Percentiles rank a stretch among this genome's conserved stretches.
Evolutionary conservation across 148 eudicot genomes (phyloP).

Genomic region (Vaccinium corymbosum): DNA sequence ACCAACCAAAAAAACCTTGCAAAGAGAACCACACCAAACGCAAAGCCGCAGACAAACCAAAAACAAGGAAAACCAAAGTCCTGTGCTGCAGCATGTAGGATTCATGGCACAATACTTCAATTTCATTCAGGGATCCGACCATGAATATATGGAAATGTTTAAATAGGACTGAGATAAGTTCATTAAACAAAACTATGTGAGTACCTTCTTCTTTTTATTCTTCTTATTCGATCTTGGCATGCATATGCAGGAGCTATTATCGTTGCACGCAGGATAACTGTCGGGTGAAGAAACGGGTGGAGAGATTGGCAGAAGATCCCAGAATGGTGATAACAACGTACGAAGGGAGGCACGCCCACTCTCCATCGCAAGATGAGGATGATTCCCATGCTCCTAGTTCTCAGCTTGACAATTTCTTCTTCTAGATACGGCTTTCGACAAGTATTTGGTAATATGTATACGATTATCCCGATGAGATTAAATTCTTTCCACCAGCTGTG

Average conservation of each 20-base stretch:
- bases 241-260: slow-evolving; percentile 64
- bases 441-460: slow-evolving; percentile 22
- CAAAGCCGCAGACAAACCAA: too few species aligned
- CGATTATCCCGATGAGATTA: neutral
- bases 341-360: slow-evolving; percentile 75
- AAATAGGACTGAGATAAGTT: too few species aligned
- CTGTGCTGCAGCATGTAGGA: neutral
- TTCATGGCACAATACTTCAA: neutral
- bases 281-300: slow-evolving; percentile 78
- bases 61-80: too few species aligned
- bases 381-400: slow-evolving; percentile 39
- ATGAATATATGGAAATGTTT: too few species aligned
- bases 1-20: too few species aligned
- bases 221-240: neutral
- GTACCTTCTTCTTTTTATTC: neutral
- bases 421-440: neutral
- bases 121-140: too few species aligned
- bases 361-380: slow-evolving; percentile 63
- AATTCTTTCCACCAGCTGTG: neutral
- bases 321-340: slow-evolving; percentile 89
- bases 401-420: slow-evolving; percentile 47
- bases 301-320: slow-evolving; percentile 79
- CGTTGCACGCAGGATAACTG: slow-evolving; percentile 80
- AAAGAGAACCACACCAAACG: too few species aligned
- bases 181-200: too few species aligned